Evolutionary conservation across 2,329 filamentous ascomycete genomes (phyloP).

Genomic region (Coniochaeta ligniaria): DNA sequence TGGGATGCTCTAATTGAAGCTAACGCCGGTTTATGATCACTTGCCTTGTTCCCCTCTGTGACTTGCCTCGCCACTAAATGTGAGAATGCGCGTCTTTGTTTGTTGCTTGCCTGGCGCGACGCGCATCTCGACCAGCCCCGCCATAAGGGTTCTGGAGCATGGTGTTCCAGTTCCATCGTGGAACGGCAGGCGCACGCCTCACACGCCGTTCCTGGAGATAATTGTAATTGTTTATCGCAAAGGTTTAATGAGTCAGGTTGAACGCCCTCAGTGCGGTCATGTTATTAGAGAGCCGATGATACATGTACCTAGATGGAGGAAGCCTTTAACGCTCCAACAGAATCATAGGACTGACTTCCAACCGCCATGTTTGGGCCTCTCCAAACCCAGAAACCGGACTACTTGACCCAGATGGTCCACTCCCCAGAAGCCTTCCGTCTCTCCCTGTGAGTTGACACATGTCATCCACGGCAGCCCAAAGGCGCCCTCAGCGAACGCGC

Average conservation of each 20-base stretch:
- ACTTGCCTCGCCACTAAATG: too few species aligned
- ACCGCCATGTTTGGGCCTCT: slow-evolving; percentile 15
- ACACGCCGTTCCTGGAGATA: too few species aligned
- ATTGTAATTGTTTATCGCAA: too few species aligned
- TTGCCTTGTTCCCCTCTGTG: slow-evolving; percentile 12
- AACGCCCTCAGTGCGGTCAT: too few species aligned
- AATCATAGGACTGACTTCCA: slow-evolving; percentile 26
- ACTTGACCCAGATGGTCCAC: slow-evolving; percentile 30
- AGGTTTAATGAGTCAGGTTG: too few species aligned
- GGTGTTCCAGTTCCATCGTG: too few species aligned
- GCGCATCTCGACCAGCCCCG: background rate
- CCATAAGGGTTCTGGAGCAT: too few species aligned
- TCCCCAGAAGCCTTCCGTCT: slow-evolving; percentile 29
- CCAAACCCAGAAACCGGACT: slow-evolving; percentile 23
- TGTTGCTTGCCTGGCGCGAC: background rate
- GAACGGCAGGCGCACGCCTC: too few species aligned
- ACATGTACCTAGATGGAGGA: too few species aligned
- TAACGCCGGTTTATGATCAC: slow-evolving; percentile 24
- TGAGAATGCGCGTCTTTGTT: too few species aligned
- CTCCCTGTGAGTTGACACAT: slow-evolving; percentile 22
- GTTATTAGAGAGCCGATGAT: too few species aligned
- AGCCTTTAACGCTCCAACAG: background rate
- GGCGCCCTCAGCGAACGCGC: slow-evolving; percentile 25
- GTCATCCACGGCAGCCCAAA: slow-evolving; percentile 31
- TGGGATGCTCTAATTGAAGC: slow-evolving; percentile 19